phyloP scores from a whole-genome alignment of 202 grass and related monocot species.

The Tripidium arundinaceum region DNA sequence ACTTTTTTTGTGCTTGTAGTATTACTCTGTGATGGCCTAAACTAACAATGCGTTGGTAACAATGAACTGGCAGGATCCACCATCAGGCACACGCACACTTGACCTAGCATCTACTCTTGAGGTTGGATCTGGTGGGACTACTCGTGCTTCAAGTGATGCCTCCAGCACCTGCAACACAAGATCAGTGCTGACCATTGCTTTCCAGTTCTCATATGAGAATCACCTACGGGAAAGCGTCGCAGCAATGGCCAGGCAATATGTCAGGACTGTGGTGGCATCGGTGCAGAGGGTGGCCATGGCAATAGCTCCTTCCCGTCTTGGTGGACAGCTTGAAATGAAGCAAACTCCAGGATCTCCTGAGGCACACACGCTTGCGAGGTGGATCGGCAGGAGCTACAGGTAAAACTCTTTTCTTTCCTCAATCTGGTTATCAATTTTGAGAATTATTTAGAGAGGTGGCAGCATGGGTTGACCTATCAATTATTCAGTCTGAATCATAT shows the following conservation, averaged over 20 bases:
- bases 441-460: background rate
- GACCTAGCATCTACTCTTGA: conserved; percentile 94
- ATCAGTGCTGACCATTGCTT: conserved; percentile 94
- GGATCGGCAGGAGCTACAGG: conserved; percentile 91
- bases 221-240: conserved; percentile 83
- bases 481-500: background rate
- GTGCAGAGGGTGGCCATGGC: conserved; percentile 97
- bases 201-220: conserved; percentile 92
- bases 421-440: background rate
- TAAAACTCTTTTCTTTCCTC: conserved; percentile 1
- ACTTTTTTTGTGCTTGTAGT: background rate
- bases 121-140: conserved; percentile 63
- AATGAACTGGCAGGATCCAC: conserved; percentile 51
- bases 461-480: background rate
- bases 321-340: conserved; percentile 62
- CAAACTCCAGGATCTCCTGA: conserved; percentile 65
- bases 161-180: conserved; percentile 50
- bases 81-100: conserved; percentile 65
- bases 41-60: background rate
- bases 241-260: conserved; percentile 87
- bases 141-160: conserved; percentile 46
- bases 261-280: conserved; percentile 80
- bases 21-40: background rate
- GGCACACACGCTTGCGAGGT: conserved; percentile 69
- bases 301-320: conserved; percentile 59